A percentile compares a stretch with the other conserved stretches of the same genome.
phyloP scores from a whole-genome alignment of 2,329 filamentous ascomycete genomes.

The Atkinsonella texensis region DNA sequence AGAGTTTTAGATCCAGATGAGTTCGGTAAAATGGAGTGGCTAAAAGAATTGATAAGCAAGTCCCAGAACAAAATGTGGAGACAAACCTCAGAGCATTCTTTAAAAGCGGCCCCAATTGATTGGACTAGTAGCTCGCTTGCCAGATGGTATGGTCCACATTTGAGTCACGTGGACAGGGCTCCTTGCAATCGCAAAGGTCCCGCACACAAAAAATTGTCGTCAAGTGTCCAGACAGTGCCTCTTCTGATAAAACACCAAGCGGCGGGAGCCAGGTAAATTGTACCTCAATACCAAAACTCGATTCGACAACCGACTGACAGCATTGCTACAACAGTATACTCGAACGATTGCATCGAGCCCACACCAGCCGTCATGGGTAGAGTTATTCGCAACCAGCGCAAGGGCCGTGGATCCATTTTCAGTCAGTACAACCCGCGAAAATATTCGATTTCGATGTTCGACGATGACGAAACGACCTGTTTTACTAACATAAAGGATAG shows the following conservation, averaged over 20 bases:
- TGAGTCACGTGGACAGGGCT: conserved; percentile 26
- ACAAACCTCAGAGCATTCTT: neutral
- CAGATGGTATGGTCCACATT: neutral
- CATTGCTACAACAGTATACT: conserved; percentile 15
- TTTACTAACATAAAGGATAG: conserved; percentile 31
- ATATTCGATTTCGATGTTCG: conserved; percentile 11
- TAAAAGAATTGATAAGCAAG: neutral
- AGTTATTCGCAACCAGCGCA: conserved; percentile 56
- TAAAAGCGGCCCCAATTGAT: neutral
- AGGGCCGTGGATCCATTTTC: conserved; percentile 48
- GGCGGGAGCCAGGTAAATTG: conserved; percentile 27
- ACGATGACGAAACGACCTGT: conserved; percentile 10
- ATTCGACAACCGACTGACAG: conserved; percentile 7
- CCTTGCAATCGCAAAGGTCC: conserved; percentile 14
- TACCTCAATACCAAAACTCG: conserved; percentile 13
- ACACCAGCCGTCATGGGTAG: conserved; percentile 37
- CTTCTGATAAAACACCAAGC: conserved; percentile 27
- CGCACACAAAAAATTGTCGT: conserved; percentile 28
- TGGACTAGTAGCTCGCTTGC: conserved; percentile 7
- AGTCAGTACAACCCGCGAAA: conserved; percentile 27
- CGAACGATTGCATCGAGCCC: conserved; percentile 22
- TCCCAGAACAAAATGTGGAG: neutral
- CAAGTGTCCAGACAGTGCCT: conserved; percentile 14
- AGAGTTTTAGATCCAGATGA: neutral
- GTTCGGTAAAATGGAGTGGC: neutral